phyloP scores from a whole-genome alignment of 179 eudicot genomes.

The Gypsophila paniculata region DNA sequence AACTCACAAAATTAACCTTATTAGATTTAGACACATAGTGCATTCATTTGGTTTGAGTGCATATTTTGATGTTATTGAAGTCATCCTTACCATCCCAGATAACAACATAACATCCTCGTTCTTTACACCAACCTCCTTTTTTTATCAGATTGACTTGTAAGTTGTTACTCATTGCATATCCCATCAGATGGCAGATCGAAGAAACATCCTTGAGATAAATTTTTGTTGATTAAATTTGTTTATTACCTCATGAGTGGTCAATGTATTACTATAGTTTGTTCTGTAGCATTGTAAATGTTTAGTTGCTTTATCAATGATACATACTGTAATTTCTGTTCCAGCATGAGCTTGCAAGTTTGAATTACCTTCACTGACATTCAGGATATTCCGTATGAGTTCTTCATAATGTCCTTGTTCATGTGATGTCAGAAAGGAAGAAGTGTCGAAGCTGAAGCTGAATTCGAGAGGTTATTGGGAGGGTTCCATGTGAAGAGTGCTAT shows the following conservation, averaged over 20 bases:
- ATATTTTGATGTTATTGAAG: no score
- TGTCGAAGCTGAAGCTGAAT: slow-evolving; percentile 67
- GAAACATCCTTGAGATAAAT: neutral
- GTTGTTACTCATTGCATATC: neutral
- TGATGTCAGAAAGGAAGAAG: slow-evolving; percentile 66
- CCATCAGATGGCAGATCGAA: neutral
- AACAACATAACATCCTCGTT: no score
- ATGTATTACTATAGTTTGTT: neutral
- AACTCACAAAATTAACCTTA: no score
- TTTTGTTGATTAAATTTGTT: neutral
- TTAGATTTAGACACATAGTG: no score
- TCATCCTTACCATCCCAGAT: no score
- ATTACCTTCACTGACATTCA: neutral
- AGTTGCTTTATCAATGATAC: neutral
- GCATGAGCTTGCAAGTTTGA: neutral
- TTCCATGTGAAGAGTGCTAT: slow-evolving; percentile 67
- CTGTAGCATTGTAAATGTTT: neutral
- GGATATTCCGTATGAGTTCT: slow-evolving; percentile 8
- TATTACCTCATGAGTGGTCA: neutral
- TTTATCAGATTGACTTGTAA: neutral
- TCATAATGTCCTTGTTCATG: slow-evolving; percentile 12
- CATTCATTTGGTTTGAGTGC: no score
- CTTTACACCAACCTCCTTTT: no score
- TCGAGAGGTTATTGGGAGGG: slow-evolving; percentile 71
- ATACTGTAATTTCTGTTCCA: neutral